Base-by-base conservation (phyloP, 176 grass and related monocot species). In the Aegilops bicornis region DNA sequence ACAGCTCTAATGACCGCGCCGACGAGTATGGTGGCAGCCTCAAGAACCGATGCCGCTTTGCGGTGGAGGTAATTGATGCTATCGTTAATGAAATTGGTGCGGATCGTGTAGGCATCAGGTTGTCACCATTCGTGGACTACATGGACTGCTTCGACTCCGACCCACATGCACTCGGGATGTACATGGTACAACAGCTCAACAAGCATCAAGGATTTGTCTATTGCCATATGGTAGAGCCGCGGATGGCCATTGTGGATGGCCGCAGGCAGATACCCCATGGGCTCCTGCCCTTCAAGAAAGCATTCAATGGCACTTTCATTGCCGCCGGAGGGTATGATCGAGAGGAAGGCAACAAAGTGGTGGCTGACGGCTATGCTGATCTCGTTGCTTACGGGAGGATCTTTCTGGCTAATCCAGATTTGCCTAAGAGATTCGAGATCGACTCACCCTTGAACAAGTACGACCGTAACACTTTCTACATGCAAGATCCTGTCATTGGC, bases 201-300 rank as follows among this genome's bases (percentile, higher is more conserved):
- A 82, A 19, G 9, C 64, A 86, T 8, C 52, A 22, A 0, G 71
- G 79, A 0, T 86, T 90, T 3, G 79, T 83, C 65, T 87, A 87
- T 13, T 90, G 79, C 1, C 79, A 90, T 9, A 90, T 90, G 89
- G 73, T 90, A 1, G 89, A 90, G 16, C 89, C 89, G 0, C 2
- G 89, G 2, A 87, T 90, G 88, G 64, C n/a, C 23, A 79, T 79
- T 1, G 42, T 79, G 0, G 84, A 87, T 0, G 79, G 56, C 1
- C 79, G 40, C 0, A 40, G 56, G 0, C 64, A 79, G 8, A 83
- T 90, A 3, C 73, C 73, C 6, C 89, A 90, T 0, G 7, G 73
- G 9, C 79, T 87, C 13, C 3, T 86, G 3, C 73, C 79, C 0
- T 86, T 90, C 4, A 61, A 65, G 0, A 83, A 87, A 59, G 65